Percentiles rank a stretch among this genome's conserved stretches.
Evolutionary conservation across 192 early-diverging fungal species (phyloP).

Genomic region (Mortierella antarctica): DNA sequence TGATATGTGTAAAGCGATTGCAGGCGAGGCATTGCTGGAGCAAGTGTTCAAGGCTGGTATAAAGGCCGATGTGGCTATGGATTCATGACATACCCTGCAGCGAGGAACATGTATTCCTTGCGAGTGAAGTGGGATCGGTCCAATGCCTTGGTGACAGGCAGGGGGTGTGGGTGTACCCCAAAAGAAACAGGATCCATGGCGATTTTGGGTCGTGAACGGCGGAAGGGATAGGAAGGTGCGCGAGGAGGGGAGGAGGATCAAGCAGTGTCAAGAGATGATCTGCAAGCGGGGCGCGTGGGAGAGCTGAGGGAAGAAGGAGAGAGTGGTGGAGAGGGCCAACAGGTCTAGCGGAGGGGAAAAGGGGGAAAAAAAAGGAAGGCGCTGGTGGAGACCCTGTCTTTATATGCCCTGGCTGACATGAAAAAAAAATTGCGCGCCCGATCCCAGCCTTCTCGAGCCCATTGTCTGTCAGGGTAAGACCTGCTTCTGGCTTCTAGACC

Average conservation of each 20-base stretch:
- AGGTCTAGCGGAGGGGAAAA: neutral
- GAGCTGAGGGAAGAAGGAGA: neutral
- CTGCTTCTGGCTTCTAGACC: no score
- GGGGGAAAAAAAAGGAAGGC: neutral
- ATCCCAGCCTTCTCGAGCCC: no score
- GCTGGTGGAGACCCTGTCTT: no score
- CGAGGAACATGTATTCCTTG: conserved; percentile 29
- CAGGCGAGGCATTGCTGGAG: no score
- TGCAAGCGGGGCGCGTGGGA: neutral
- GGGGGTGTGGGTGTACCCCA: no score
- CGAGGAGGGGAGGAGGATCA: neutral
- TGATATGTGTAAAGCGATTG: no score
- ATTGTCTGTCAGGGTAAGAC: no score
- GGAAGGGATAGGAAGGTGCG: neutral
- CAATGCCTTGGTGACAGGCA: conserved; percentile 13
- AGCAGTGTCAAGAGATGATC: neutral
- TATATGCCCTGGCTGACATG: no score
- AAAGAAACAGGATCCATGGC: no score
- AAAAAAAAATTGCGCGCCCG: no score
- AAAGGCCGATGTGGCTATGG: neutral
- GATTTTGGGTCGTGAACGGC: neutral
- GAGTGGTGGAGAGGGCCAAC: neutral
- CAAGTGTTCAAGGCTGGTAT: no score
- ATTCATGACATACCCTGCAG: conserved; percentile 21
- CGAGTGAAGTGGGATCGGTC: conserved; percentile 22